Evolutionary conservation across 148 eudicot species (phyloP).

Genomic region (Beta vulgaris): DNA sequence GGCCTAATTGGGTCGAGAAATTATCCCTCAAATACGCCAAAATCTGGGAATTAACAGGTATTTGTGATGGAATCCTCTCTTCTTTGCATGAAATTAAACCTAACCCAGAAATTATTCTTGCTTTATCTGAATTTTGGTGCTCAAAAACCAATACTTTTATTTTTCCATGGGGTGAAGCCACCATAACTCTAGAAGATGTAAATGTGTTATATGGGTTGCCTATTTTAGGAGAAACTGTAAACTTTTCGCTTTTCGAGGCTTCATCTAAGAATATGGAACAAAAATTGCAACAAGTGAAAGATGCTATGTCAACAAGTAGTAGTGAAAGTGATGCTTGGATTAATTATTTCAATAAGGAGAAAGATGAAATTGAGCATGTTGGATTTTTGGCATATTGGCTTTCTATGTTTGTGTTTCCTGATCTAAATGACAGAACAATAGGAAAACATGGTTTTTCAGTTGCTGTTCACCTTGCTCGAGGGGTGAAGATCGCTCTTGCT

Average conservation of each 20-base stretch:
- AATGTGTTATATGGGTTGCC: constrained; percentile 38
- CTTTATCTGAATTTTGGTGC: constrained; percentile 39
- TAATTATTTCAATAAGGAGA: constrained; percentile 28
- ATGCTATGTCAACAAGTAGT: background rate
- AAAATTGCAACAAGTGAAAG: constrained; percentile 14
- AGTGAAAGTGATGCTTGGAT: constrained; percentile 30
- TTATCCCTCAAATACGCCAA: constrained; percentile 10
- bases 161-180: constrained; percentile 43
- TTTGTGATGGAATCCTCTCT: constrained; percentile 34
- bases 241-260: background rate
- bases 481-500: constrained; percentile 27
- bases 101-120: constrained; percentile 33
- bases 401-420: constrained; percentile 40
- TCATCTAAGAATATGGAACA: constrained; percentile 3
- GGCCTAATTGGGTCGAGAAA: constrained; percentile 34
- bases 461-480: constrained; percentile 27
- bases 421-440: constrained; percentile 4
- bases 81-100: constrained; percentile 21
- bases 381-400: constrained; percentile 41
- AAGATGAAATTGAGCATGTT: constrained; percentile 20
- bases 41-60: constrained; percentile 35
- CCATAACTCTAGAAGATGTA: constrained; percentile 41
- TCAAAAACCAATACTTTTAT: constrained; percentile 38
- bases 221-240: constrained; percentile 27
- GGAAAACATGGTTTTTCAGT: constrained; percentile 32